These are phyloP conservation scores for Dipsacomyces acuminosporus DNA, from an alignment of 371 early-diverging fungal genomes.

Conservation along the genomic window DNA sequence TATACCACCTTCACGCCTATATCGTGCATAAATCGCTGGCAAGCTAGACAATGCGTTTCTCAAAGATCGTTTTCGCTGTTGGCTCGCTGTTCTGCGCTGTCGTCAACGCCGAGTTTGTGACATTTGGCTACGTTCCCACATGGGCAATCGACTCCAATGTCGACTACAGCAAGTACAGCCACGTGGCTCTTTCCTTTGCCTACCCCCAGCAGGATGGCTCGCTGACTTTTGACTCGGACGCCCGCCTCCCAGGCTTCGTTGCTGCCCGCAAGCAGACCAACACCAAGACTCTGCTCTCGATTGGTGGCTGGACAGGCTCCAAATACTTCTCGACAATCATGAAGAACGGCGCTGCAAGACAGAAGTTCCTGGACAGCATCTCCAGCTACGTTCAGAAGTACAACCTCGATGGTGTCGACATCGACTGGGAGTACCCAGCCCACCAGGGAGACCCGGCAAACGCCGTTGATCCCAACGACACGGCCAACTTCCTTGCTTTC, in stretches of 20 bases:
- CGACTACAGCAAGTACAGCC: constrained; percentile 8
- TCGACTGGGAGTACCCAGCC: constrained; percentile 53
- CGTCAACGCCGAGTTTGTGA: neutral
- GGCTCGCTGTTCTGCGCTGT: constrained; percentile 1
- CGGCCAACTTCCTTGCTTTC: constrained; percentile 54
- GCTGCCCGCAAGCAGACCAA: constrained; percentile 48
- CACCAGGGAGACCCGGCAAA: constrained; percentile 58
- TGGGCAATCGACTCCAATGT: neutral
- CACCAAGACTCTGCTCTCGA: constrained; percentile 56
- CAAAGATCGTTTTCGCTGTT: neutral
- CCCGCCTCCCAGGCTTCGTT: constrained; percentile 3
- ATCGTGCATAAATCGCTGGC: too few species aligned
- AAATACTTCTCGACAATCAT: constrained; percentile 58
- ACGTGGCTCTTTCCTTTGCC: constrained; percentile 7
- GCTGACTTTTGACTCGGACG: neutral
- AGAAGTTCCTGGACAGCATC: constrained; percentile 56
- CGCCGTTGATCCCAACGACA: constrained; percentile 49
- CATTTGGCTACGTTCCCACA: neutral
- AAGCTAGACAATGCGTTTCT: neutral
- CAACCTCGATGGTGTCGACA: constrained; percentile 13
- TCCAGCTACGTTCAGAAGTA: constrained; percentile 48
- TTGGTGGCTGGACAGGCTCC: constrained; percentile 73
- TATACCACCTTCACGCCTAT: too few species aligned
- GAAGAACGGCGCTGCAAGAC: constrained; percentile 48
- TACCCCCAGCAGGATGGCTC: neutral